These are phyloP conservation scores for Hygrophorus pudorinus DNA, from an alignment of 768 basidiomycete species.

Conservation along the genomic window DNA sequence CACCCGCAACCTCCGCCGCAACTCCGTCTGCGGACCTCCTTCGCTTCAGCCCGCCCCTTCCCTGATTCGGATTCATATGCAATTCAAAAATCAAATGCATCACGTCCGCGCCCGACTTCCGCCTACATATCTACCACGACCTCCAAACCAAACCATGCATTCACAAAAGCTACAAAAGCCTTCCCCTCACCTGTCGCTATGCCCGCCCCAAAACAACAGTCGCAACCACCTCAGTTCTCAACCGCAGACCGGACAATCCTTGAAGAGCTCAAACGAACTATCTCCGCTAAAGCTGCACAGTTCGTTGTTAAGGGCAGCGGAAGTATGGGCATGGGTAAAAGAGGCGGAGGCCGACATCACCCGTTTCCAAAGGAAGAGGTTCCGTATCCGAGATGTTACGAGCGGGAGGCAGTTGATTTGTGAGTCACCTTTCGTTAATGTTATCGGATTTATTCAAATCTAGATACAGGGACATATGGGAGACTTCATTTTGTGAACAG, in stretches of 20 bases:
- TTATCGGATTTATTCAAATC: conserved; percentile 2
- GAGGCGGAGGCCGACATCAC: conserved; percentile 47
- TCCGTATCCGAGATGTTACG: conserved; percentile 64
- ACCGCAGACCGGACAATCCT: conserved; percentile 55
- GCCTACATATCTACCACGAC: no score
- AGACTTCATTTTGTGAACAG: conserved; percentile 43
- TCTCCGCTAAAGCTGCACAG: conserved; percentile 43
- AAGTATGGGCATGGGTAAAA: conserved; percentile 4
- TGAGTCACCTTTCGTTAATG: conserved; percentile 27
- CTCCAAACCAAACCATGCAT: background rate
- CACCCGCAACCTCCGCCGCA: conserved; percentile 4
- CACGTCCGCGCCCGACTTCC: no score
- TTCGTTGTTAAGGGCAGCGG: conserved; percentile 39
- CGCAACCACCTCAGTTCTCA: conserved; percentile 30
- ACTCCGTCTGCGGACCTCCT: no score
- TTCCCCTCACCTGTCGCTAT: background rate
- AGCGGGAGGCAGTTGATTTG: conserved; percentile 54
- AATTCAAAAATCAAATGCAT: no score
- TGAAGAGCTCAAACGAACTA: conserved; percentile 42
- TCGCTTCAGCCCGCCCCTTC: no score
- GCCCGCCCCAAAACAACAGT: background rate
- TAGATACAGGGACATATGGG: conserved; percentile 54
- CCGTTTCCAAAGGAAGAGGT: conserved; percentile 37
- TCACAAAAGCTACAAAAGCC: background rate
- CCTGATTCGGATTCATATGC: no score